Evolutionary conservation across 176 grass and related monocot species (phyloP).

Genomic region (Puccinellia tenuiflora): DNA sequence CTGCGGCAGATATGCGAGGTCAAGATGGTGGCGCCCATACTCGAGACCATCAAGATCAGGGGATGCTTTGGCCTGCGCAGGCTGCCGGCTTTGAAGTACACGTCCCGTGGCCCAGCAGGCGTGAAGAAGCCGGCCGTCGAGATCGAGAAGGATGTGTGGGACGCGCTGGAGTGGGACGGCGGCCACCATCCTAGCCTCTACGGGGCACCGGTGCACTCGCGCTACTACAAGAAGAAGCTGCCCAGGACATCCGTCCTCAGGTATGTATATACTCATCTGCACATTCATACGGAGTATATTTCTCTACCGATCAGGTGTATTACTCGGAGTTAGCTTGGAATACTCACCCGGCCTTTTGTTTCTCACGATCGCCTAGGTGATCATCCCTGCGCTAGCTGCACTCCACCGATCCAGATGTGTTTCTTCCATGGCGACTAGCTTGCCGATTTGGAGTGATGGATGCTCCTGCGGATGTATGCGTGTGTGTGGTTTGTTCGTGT

Average conservation of each 20-base stretch:
- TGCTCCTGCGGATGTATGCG: neutral
- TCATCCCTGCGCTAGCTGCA: neutral
- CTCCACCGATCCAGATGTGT: neutral
- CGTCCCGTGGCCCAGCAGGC: neutral
- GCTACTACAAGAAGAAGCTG: neutral
- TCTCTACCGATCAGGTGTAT: neutral
- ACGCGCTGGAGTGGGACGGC: neutral
- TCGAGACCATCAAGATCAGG: neutral
- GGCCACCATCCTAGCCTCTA: neutral
- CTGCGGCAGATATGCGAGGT: neutral
- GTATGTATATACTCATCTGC: neutral
- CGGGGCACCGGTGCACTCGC: neutral
- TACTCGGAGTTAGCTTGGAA: neutral
- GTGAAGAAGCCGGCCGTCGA: neutral
- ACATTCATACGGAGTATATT: neutral
- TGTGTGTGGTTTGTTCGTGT: neutral
- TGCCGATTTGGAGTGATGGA: neutral
- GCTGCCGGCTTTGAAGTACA: neutral
- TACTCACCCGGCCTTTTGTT: neutral
- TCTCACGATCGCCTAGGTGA: neutral
- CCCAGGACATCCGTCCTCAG: neutral
- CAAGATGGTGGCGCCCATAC: neutral
- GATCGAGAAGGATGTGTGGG: neutral
- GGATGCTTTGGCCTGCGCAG: neutral
- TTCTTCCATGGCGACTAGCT: neutral